phyloP scores from a whole-genome alignment of 495 filamentous ascomycete genomes.

The Daldinia childiae region DNA sequence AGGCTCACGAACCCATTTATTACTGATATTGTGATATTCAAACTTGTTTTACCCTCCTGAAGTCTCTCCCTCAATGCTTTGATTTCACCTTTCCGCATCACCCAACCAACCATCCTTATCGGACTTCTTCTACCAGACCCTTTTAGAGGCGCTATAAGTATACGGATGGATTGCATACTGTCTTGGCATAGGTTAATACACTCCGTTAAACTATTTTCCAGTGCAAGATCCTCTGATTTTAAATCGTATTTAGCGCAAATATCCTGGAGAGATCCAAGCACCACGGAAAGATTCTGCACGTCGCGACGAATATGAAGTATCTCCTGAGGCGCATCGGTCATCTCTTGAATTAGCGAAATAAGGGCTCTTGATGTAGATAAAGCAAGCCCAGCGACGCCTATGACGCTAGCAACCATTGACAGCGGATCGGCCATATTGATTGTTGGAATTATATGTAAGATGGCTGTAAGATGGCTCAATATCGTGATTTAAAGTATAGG shows the following conservation, averaged over 20 bases:
- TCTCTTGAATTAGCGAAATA: conserved; percentile 25
- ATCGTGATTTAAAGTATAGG: neutral
- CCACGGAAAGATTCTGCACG: conserved; percentile 29
- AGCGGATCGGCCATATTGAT: conserved; percentile 35
- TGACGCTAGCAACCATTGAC: conserved; percentile 31
- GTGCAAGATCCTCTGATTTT: conserved; percentile 15
- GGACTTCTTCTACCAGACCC: conserved; percentile 21
- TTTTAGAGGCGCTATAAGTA: conserved; percentile 11
- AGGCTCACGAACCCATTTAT: conserved; percentile 25
- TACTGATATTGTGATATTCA: conserved; percentile 27
- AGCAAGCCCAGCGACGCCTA: conserved; percentile 33
- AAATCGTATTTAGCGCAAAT: conserved; percentile 17
- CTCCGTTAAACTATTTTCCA: conserved; percentile 26
- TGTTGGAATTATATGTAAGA: neutral
- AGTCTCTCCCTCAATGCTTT: conserved; percentile 26
- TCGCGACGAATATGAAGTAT: conserved; percentile 34
- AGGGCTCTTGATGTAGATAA: conserved; percentile 28
- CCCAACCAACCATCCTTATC: conserved; percentile 26
- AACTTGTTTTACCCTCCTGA: conserved; percentile 34
- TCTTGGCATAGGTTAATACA: conserved; percentile 24
- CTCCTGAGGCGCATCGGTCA: conserved; percentile 32
- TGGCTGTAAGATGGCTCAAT: neutral
- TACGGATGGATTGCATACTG: conserved; percentile 25
- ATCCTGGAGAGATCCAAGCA: conserved; percentile 29
- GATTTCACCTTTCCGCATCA: conserved; percentile 29